phyloP scores from a whole-genome alignment of 2,329 filamentous ascomycete genomes.

The Pestalotiopsis sp. region DNA sequence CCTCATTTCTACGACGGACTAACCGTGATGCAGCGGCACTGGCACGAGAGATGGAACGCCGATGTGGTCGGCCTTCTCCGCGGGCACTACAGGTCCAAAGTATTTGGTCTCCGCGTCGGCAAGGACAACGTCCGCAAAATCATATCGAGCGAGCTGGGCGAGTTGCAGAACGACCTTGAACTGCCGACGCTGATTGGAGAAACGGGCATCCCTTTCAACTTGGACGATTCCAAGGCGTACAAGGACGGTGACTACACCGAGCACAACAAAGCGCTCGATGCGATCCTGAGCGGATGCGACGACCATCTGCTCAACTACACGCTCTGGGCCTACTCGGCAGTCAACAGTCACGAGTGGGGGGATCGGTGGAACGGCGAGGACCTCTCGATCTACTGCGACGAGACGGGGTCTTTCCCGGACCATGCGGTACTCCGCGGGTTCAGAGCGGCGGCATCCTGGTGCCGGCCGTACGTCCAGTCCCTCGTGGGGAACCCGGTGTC shows the following conservation, averaged over 20 bases:
- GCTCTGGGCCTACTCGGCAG: slow-evolving; percentile 23
- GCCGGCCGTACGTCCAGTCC: slow-evolving; percentile 20
- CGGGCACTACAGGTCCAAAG: slow-evolving; percentile 22
- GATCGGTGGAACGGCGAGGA: slow-evolving; percentile 29
- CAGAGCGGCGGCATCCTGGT: slow-evolving; percentile 23
- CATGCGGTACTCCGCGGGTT: slow-evolving; percentile 18
- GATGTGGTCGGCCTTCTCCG: slow-evolving; percentile 25
- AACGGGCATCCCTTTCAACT: slow-evolving; percentile 26
- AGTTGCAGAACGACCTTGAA: slow-evolving; percentile 19
- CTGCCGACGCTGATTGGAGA: slow-evolving; percentile 24
- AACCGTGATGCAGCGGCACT: slow-evolving; percentile 26
- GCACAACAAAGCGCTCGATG: slow-evolving; percentile 25
- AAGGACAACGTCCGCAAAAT: slow-evolving; percentile 19
- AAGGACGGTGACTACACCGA: slow-evolving; percentile 22
- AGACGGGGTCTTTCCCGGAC: slow-evolving; percentile 23
- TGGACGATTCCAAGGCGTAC: slow-evolving; percentile 24
- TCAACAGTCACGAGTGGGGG: slow-evolving; percentile 27
- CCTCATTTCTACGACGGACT: slow-evolving; percentile 28
- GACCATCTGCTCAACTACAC: slow-evolving; percentile 23
- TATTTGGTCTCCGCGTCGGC: slow-evolving; percentile 22
- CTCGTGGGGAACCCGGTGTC: slow-evolving; percentile 11
- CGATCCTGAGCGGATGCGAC: slow-evolving; percentile 22
- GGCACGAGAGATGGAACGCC: slow-evolving; percentile 27
- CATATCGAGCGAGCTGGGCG: slow-evolving; percentile 23
- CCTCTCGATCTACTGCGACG: slow-evolving; percentile 23